Evolutionary conservation across 169 alveolate species (phyloP).

Genomic region (Eimeria zaria): DNA sequence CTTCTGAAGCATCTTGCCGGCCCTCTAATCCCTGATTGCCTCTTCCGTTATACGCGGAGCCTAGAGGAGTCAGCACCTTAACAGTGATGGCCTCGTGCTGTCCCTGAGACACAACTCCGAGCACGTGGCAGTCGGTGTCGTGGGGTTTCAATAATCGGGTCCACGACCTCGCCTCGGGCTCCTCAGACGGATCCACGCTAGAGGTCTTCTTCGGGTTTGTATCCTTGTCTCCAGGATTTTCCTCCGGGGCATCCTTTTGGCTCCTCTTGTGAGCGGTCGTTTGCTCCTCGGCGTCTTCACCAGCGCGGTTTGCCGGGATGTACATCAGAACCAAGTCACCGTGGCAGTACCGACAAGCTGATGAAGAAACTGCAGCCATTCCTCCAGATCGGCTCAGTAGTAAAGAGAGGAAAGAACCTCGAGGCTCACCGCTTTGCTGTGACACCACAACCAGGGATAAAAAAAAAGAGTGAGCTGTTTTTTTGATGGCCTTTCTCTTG

Average conservation of each 20-base stretch:
- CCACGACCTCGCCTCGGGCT: constrained; percentile 1
- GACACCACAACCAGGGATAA: neutral
- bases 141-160: neutral
- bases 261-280: neutral
- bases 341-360: constrained; percentile 42
- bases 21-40: neutral
- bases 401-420: constrained; percentile 50
- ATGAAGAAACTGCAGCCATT: constrained; percentile 6
- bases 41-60: constrained; percentile 22
- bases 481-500: neutral
- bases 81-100: constrained; percentile 72
- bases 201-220: neutral
- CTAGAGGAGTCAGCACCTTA: constrained; percentile 77
- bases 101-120: constrained; percentile 76
- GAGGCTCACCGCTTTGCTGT: constrained; percentile 78
- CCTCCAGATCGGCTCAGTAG: constrained; percentile 50
- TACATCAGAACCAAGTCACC: constrained; percentile 77
- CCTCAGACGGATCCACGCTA: constrained; percentile 7
- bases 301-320: neutral
- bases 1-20: neutral
- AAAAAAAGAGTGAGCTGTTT: neutral
- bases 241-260: constrained; percentile 1
- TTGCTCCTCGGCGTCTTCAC: neutral
- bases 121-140: constrained; percentile 66
- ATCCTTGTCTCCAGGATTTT: neutral